Percentiles rank a stretch among this genome's conserved stretches.
Conservation (phyloP, 2,329 filamentous ascomycete genomes). For the Penicillium sp. region DNA sequence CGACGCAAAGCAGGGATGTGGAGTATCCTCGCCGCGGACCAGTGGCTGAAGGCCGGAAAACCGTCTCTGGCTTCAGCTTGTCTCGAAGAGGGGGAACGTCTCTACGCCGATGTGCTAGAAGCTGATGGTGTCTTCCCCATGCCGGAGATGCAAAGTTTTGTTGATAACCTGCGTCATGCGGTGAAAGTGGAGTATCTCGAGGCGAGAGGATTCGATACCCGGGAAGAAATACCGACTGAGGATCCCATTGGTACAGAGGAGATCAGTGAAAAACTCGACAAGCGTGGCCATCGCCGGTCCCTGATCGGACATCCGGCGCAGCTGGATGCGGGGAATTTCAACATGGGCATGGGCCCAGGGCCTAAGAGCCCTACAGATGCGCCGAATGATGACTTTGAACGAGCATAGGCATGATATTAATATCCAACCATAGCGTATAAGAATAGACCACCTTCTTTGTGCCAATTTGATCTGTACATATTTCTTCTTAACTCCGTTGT, state of each 20-base stretch:
- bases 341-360: conserved; percentile 35
- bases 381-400: conserved; percentile 54
- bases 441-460: conserved; percentile 20
- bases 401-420: conserved; percentile 35
- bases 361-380: conserved; percentile 37
- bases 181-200: conserved; percentile 50
- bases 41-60: conserved; percentile 79
- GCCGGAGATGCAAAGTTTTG: conserved; percentile 55
- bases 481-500: no score
- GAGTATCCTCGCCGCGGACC: conserved; percentile 80
- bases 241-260: conserved; percentile 41
- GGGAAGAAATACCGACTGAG: conserved; percentile 33
- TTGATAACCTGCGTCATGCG: conserved; percentile 48
- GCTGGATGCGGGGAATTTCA: conserved; percentile 59
- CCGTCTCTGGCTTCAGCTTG: conserved; percentile 77
- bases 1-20: conserved; percentile 87
- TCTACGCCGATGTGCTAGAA: conserved; percentile 54
- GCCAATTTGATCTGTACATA: background rate
- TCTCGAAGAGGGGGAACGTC: conserved; percentile 67
- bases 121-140: conserved; percentile 51
- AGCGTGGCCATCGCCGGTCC: conserved; percentile 60
- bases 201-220: conserved; percentile 42
- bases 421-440: conserved; percentile 26
- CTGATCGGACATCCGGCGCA: conserved; percentile 53
- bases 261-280: conserved; percentile 60